These are phyloP conservation scores for Cytospora leucostoma DNA, from an alignment of 2,329 filamentous ascomycete genomes.

Conservation along the genomic window DNA sequence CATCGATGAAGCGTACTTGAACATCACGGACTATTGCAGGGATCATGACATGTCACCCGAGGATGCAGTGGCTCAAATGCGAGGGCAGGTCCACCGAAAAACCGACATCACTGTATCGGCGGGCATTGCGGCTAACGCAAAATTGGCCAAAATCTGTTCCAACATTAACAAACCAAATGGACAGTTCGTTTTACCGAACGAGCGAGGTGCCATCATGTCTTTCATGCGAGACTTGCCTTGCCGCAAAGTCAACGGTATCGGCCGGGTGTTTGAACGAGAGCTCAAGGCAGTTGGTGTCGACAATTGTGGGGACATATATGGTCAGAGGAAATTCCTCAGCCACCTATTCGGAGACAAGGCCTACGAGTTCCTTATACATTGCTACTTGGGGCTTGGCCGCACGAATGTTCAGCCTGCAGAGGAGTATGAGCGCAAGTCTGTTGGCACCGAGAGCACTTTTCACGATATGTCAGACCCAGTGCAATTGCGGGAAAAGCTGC, in stretches of 20 bases:
- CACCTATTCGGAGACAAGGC: slow-evolving; percentile 90
- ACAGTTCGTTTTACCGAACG: slow-evolving; percentile 74
- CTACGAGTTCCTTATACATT: slow-evolving; percentile 80
- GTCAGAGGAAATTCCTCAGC: slow-evolving; percentile 70
- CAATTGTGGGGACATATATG: slow-evolving; percentile 85
- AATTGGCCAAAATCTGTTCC: slow-evolving; percentile 91
- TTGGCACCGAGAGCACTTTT: slow-evolving; percentile 93
- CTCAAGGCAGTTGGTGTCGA: slow-evolving; percentile 84
- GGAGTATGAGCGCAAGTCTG: slow-evolving; percentile 87
- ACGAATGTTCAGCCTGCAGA: slow-evolving; percentile 85
- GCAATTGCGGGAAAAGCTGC: slow-evolving; percentile 74
- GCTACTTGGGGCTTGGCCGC: slow-evolving; percentile 82
- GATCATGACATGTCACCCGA: slow-evolving; percentile 68
- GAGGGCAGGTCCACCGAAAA: slow-evolving; percentile 72
- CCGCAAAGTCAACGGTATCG: slow-evolving; percentile 93
- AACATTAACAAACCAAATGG: slow-evolving; percentile 97
- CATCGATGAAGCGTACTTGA: slow-evolving; percentile 95
- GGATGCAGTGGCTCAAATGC: slow-evolving; percentile 75
- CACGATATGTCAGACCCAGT: slow-evolving; percentile 70
- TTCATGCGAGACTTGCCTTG: slow-evolving; percentile 86
- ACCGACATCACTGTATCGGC: slow-evolving; percentile 89
- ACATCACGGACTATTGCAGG: slow-evolving; percentile 84
- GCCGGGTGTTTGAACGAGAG: slow-evolving; percentile 88
- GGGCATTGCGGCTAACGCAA: slow-evolving; percentile 90
- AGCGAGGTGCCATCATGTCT: slow-evolving; percentile 72